Percentiles rank a stretch among this genome's conserved stretches.
Evolutionary conservation across 1,139 yeast genomes (phyloP).

Genomic region (Meyerozyma smithsonii): DNA sequence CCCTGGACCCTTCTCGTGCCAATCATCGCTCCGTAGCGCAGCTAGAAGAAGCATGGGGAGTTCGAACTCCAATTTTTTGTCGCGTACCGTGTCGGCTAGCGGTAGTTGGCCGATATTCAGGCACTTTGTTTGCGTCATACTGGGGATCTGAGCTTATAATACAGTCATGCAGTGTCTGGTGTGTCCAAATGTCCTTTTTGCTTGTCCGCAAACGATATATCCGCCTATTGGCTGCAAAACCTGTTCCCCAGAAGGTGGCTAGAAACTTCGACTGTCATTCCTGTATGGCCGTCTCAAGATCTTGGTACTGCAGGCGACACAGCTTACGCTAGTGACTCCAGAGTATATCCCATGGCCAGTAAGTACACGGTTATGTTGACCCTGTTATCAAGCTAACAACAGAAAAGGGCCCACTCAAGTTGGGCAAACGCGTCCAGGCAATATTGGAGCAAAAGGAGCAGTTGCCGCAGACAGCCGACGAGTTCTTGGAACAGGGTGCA

Average conservation of each 20-base stretch:
- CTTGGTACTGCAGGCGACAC: not conserved
- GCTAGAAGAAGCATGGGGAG: not conserved
- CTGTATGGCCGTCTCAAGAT: not conserved
- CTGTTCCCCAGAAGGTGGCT: too few relatives aligned
- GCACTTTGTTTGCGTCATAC: not conserved
- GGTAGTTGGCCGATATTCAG: constrained; percentile 1
- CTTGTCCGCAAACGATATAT: too few relatives aligned
- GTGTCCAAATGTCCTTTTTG: too few relatives aligned
- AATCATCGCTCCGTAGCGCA: not conserved
- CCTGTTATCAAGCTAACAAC: not conserved
- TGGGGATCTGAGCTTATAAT: too few relatives aligned
- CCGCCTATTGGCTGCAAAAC: too few relatives aligned
- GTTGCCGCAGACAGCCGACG: constrained; percentile 37
- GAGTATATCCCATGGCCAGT: not conserved
- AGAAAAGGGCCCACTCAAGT: constrained; percentile 15
- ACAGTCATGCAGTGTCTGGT: not conserved
- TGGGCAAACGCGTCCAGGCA: constrained; percentile 16
- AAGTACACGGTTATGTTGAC: not conserved
- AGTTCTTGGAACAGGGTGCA: constrained; percentile 43
- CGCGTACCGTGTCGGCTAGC: not conserved
- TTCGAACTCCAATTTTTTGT: not conserved
- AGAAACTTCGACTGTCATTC: too few relatives aligned
- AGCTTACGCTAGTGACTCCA: too few relatives aligned
- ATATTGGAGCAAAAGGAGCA: constrained; percentile 9
- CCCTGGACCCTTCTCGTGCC: not conserved